Evolutionary conservation across 176 grass and related monocot species (phyloP).

Genomic region (Phyllostachys edulis): DNA sequence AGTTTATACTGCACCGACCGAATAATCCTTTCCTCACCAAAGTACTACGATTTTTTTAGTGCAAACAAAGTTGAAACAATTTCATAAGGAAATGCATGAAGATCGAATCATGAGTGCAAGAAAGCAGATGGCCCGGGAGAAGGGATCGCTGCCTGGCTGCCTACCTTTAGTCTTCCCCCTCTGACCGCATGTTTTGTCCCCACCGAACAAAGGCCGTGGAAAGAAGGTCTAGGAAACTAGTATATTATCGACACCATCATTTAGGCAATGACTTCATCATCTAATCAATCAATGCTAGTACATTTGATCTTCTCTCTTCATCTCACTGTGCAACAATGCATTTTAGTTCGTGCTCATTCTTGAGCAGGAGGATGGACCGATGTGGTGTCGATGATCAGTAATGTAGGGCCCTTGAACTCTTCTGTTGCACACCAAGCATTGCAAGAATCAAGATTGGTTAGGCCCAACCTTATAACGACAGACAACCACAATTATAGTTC

Average conservation of each 20-base stretch:
- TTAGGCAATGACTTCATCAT: background rate
- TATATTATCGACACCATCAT: background rate
- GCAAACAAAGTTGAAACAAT: background rate
- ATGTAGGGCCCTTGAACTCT: background rate
- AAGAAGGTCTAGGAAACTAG: background rate
- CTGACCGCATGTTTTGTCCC: background rate
- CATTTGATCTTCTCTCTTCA: background rate
- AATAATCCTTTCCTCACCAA: background rate
- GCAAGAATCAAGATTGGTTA: background rate
- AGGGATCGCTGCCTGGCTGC: no score
- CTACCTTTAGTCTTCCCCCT: background rate
- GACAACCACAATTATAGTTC: background rate
- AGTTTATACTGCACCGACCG: background rate
- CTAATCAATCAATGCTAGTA: background rate
- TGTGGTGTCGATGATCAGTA: background rate
- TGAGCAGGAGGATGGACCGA: background rate
- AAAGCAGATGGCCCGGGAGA: background rate
- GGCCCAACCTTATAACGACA: background rate
- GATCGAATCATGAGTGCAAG: background rate
- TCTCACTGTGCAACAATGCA: background rate
- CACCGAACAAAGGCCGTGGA: background rate
- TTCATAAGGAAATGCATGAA: background rate
- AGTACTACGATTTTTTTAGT: background rate
- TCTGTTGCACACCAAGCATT: background rate
- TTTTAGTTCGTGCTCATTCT: background rate